Conservation (phyloP, 1,284 basidiomycete species). For the Phenoliferia sp. region DNA sequence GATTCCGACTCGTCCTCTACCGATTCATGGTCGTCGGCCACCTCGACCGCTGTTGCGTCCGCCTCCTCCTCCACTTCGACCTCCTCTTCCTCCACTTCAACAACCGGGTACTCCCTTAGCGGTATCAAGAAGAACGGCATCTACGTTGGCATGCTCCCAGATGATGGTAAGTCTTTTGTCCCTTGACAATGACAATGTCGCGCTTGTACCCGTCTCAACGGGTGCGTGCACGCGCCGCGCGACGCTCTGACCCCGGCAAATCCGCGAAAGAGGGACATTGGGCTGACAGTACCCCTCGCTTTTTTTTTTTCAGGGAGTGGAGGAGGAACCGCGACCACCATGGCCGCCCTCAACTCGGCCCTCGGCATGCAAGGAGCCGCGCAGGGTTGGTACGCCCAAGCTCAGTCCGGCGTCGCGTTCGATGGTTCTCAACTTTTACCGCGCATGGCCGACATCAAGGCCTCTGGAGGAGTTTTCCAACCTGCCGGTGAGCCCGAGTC, state of each 20-base stretch:
- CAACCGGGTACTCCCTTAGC: constrained; percentile 14
- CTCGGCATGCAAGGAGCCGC: constrained; percentile 28
- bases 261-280: neutral
- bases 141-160: constrained; percentile 35
- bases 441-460: constrained; percentile 40
- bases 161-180: constrained; percentile 28
- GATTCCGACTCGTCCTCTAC: neutral
- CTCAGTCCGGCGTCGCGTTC: constrained; percentile 39
- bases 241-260: neutral
- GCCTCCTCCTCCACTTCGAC: constrained; percentile 6
- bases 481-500: constrained; percentile 39
- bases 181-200: neutral
- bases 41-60: neutral
- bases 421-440: constrained; percentile 39
- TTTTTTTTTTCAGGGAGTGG: constrained; percentile 27
- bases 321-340: constrained; percentile 36
- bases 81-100: neutral
- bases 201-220: neutral
- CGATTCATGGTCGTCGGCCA: neutral
- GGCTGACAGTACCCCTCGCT: neutral
- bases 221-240: too few relatives aligned
- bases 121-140: constrained; percentile 35
- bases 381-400: constrained; percentile 42
- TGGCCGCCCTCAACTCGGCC: constrained; percentile 36
- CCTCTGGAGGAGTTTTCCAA: constrained; percentile 41